Base-by-base conservation (phyloP, 2,329 filamentous ascomycete genomes). In the Aspergillus alliaceus region DNA sequence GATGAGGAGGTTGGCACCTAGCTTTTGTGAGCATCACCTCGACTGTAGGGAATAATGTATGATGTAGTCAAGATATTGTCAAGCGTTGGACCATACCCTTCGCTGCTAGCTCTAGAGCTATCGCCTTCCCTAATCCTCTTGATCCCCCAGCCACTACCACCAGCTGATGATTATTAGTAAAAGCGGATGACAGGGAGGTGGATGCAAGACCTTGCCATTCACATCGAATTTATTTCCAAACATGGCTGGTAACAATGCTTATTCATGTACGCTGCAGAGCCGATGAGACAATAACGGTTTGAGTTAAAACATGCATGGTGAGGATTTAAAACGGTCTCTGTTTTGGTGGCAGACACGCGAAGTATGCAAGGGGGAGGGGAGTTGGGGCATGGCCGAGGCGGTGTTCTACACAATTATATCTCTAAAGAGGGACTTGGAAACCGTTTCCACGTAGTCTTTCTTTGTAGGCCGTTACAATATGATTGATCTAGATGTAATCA, bases 61-160 rank as follows among this genome's bases (percentile, higher is more conserved):
- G 14, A 44, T 27, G 9, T n/a, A 3, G 24, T 27, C 3, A 14
- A 20, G 12, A 6, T 11, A 3, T 15, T 25, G 14, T 24, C 8
- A 11, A n/a, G 8, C 8, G 20, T n/a, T 2, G 14, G 18, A 18
- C 15, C 39, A 15, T 25, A 56, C 54, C 54, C 18, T 56, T 56
- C 18, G 54, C 32, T 27, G 54, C 54, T 14, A 56, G 32, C 12
- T 52, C 48, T n/a, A 52, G 20, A 4, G 54, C 49, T n/a, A 56
- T 15, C 7, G 48, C 48, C 24, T 56, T 56, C 2, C 54, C 54
- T 44, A 56, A 42, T 4, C 54, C 54, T 40, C 32, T 52, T 4
- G 54, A 56, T 34, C 54, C 54, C 14, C 54, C 54, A 8, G 54
- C 54, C 6, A 56, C 40, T 18, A 56, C 37, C 14, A 56, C 49